Percentiles rank a stretch among this genome's conserved stretches.
Conservation (phyloP, 2,329 filamentous ascomycete genomes). For the Verticillium isaacii region DNA sequence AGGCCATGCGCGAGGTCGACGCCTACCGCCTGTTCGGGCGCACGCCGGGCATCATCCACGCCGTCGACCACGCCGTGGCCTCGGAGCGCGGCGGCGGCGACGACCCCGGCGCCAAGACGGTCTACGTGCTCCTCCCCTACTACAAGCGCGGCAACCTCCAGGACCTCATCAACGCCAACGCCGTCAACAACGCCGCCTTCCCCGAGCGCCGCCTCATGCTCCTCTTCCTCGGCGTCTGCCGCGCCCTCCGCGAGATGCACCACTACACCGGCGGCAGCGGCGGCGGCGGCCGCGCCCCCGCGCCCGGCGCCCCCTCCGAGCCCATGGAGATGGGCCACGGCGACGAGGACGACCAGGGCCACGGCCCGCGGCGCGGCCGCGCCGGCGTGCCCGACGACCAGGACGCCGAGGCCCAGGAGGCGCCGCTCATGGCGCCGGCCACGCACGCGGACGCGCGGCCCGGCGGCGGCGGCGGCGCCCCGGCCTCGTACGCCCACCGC, state of each 20-base stretch:
- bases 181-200: constrained; percentile 90
- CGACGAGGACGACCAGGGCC: constrained; percentile 31
- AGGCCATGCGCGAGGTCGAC: constrained; percentile 94
- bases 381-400: constrained; percentile 53
- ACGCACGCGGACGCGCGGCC: constrained; percentile 28
- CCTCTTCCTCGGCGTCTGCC: constrained; percentile 87
- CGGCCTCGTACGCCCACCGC: constrained; percentile 83
- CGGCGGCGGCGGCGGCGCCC: constrained; percentile 52
- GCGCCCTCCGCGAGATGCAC: constrained; percentile 86
- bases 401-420: constrained; percentile 69
- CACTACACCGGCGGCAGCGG: constrained; percentile 50
- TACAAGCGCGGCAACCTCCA: constrained; percentile 93
- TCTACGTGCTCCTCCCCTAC: constrained; percentile 94
- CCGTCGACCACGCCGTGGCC: constrained; percentile 76
- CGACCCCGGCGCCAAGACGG: constrained; percentile 71
- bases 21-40: constrained; percentile 87
- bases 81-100: constrained; percentile 61
- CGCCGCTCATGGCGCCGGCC: constrained; percentile 73
- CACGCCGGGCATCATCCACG: constrained; percentile 80
- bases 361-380: constrained; percentile 31
- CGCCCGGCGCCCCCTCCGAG: constrained; percentile 37
- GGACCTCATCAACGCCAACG: constrained; percentile 96
- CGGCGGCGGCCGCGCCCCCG: constrained; percentile 31
- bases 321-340: constrained; percentile 48
- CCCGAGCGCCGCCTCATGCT: constrained; percentile 85